Evolutionary conservation across 106 monocot genomes (phyloP), one percentile per base, ranked within the genome.

Genomic region (Apostasia shenzhenica): DNA sequence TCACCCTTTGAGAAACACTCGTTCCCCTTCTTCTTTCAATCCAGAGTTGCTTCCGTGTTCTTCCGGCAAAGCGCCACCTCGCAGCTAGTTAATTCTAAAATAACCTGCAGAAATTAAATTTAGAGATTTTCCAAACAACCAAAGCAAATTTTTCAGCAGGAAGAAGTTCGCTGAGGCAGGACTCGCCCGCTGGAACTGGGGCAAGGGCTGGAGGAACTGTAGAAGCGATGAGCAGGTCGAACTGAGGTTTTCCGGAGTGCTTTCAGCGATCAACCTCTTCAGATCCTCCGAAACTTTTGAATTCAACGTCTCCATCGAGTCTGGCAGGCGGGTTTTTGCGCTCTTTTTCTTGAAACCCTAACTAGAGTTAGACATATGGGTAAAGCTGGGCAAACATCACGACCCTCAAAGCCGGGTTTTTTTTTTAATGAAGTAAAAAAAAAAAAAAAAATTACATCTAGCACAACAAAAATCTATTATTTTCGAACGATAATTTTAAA

Each of bases 61-160:
- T 95, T 95, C 57, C 86, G 80, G 63, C 91, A 89, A 48, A 88
- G 80, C 12, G 86, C 91, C 67, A 78, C 54, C n/a, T 84, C 77
- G 44, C 82, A 80, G 42, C 86, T 78, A 8, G 84, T 89, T 54
- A 95, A 67, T 41, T 95, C 86, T 47, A 46, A 65, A 12, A 95
- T 76, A 57, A 91, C 75, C 95, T 93, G 48, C 37, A 84, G 66
- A 11, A 56, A 45, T 9, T 5, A 7, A 55, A 48, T n/a, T 59
- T 41, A 49, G 7, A 59, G 49, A 14, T 26, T 26, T 13, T 46
- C 5, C 50, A 69, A 39, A 60, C 12, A 53, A 44, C n/a, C 13
- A 55, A 55, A 73, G 1, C 0, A 26, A 26, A 1, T 14, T 41
- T 37, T 3, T 38, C 13, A 26, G 37, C 2, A 6, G 9, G 51